phyloP scores from a whole-genome alignment of 306 rosid species.

The Hippophae rhamnoides region DNA sequence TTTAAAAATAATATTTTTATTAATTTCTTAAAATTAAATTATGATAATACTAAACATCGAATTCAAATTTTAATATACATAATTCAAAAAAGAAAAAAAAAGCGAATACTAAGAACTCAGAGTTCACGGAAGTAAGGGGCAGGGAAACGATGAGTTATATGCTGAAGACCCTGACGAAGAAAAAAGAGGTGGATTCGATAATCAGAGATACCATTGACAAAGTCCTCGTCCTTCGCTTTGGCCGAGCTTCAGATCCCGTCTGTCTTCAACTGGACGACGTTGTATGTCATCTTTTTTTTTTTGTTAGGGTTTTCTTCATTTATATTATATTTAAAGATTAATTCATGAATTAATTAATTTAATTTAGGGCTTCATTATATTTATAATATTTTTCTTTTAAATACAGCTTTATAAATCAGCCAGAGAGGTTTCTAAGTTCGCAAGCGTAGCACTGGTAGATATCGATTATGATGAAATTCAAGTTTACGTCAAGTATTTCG shows the following conservation, averaged over 20 bases:
- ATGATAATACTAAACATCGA: too few species aligned
- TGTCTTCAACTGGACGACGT: conserved; percentile 68
- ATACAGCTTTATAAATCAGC: conserved; percentile 68
- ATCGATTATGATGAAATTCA: conserved; percentile 64
- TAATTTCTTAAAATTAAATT: too few species aligned
- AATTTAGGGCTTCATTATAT: neutral
- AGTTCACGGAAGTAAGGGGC: too few species aligned
- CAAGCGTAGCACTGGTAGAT: conserved; percentile 61
- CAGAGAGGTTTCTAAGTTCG: conserved; percentile 76
- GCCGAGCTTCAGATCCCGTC: conserved; percentile 50
- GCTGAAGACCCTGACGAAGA: conserved; percentile 42
- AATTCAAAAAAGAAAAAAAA: too few species aligned
- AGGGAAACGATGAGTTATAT: conserved; percentile 29
- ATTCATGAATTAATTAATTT: neutral
- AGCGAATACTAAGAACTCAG: too few species aligned
- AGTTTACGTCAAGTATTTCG: conserved; percentile 69
- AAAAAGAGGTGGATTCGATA: conserved; percentile 59
- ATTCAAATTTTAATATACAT: too few species aligned
- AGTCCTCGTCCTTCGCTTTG: conserved; percentile 81
- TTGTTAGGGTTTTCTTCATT: neutral
- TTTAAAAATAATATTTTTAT: too few species aligned
- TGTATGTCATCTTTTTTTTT: conserved; percentile 23
- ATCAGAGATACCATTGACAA: conserved; percentile 73
- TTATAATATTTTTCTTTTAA: neutral
- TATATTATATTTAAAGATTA: neutral